phyloP scores from a whole-genome alignment of 108 stramenopile species.

The Aureococcus anophagefferens region DNA sequence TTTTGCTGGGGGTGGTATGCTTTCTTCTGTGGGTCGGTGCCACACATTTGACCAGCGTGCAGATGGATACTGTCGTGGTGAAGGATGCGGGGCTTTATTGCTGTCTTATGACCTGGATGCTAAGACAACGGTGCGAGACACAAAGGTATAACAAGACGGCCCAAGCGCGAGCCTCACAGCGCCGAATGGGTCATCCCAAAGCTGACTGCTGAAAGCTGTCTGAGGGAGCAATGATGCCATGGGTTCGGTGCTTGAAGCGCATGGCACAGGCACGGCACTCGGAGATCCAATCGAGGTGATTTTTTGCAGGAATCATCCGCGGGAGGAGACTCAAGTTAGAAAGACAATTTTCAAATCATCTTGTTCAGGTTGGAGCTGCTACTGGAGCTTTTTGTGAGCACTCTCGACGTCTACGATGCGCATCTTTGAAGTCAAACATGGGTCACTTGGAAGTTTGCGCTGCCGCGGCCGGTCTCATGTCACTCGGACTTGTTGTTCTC shows the following conservation, averaged over 20 bases:
- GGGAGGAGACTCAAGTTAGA: too few relatives aligned
- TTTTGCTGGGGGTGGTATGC: too few relatives aligned
- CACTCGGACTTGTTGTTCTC: too few relatives aligned
- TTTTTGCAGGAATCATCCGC: too few relatives aligned
- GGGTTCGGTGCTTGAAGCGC: constrained; percentile 5
- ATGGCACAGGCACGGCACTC: constrained; percentile 36
- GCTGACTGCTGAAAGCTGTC: constrained; percentile 15
- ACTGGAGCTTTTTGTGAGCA: too few relatives aligned
- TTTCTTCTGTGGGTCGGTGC: constrained; percentile 28
- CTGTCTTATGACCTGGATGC: too few relatives aligned
- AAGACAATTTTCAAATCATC: neutral
- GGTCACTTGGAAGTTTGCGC: neutral
- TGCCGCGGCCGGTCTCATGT: neutral
- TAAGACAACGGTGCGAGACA: neutral
- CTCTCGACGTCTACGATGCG: neutral
- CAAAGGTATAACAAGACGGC: constrained; percentile 39
- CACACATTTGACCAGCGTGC: constrained; percentile 19
- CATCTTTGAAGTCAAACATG: neutral
- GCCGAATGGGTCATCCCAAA: constrained; percentile 36
- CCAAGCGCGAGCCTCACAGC: constrained; percentile 37
- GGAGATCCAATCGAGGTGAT: neutral
- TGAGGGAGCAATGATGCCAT: neutral
- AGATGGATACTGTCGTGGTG: constrained; percentile 10
- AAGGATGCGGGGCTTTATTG: too few relatives aligned
- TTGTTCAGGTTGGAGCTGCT: too few relatives aligned